Evolutionary conservation across 2,329 filamentous ascomycete species (phyloP).

Genomic region (Aureobasidium sp.): DNA sequence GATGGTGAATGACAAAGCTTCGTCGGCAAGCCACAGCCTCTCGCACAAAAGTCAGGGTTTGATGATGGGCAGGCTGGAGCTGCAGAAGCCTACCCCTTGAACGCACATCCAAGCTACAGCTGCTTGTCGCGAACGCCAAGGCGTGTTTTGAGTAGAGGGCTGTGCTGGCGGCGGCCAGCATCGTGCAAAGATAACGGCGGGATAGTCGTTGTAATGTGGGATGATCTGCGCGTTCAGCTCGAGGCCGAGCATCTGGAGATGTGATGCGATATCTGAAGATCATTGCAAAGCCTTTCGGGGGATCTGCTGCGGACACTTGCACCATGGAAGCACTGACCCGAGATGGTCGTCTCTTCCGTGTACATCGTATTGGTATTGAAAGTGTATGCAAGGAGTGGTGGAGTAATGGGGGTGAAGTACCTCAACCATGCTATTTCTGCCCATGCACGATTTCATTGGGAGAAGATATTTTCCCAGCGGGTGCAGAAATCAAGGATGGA

Average conservation of each 20-base stretch:
- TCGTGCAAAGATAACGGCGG: neutral
- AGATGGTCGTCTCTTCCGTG: neutral
- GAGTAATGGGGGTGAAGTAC: neutral
- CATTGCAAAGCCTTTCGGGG: neutral
- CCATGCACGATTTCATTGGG: slow-evolving; percentile 3
- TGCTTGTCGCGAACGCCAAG: neutral
- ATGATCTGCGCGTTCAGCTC: slow-evolving; percentile 4
- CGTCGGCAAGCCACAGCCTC: neutral
- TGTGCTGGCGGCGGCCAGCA: neutral
- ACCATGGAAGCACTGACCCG: neutral
- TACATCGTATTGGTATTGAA: neutral
- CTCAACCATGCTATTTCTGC: slow-evolving; percentile 5
- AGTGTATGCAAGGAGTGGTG: slow-evolving; percentile 4
- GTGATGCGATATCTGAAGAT: neutral
- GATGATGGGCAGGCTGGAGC: neutral
- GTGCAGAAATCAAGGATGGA: neutral
- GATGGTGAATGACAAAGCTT: neutral
- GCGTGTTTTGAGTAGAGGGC: neutral
- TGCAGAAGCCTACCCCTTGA: neutral
- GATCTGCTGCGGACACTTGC: neutral
- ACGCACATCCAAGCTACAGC: neutral
- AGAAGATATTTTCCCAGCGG: neutral
- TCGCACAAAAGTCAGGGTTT: neutral
- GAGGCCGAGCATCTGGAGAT: slow-evolving; percentile 2
- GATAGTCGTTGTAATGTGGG: slow-evolving; percentile 6